Evolutionary conservation across 371 early-diverging fungal species (phyloP), one percentile per base, ranked within the genome.

Genomic region (Apophysomyces sp.): DNA sequence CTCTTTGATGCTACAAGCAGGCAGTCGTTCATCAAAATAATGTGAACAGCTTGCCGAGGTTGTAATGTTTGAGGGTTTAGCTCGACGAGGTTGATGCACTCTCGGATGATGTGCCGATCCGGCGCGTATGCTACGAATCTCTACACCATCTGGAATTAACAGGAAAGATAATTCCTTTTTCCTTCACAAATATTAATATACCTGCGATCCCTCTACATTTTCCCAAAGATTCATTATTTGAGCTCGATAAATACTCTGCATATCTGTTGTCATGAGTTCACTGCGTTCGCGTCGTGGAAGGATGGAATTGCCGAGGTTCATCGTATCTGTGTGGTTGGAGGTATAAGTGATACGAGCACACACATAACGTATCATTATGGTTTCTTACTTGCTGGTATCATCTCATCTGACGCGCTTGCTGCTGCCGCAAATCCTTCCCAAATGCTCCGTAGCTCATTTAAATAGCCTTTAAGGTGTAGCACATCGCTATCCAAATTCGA

Each of bases 11-110:
- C 92, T 21, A 95, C 71, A 41, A 97, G 67, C 2, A 97, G 61
- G 52, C 90, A 82, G 65, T 96, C 96, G 62, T 84, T 93, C 56
- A 96, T 68, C 29, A 97, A 71, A 37, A 89, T 87, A 18, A 95
- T 70, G 59, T 92, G 91, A 6, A 93, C 92, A 1, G 80, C 74
- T 41, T 93, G 93, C 52, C 89, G 83, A 16, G 85, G 78, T 66
- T 92, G 90, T 69, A 84, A 78, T 3, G 88, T 89, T 32, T 86
- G 70, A 8, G 92, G 88, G 61, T 92, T 89, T 39, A 95, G 80
- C 58, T 97, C 95, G 40, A 82, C 78, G 49, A 92, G 84, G 60
- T 86, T 86, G 30, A 88, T 83, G 18, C 88, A 89, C 60, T 92
- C 92, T 60, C 92, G 88, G 11, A 94, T 80, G 32, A 97, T 80